These are phyloP conservation scores for Mrakia blollopis DNA, from an alignment of 768 basidiomycete species.

Conservation along the genomic window DNA sequence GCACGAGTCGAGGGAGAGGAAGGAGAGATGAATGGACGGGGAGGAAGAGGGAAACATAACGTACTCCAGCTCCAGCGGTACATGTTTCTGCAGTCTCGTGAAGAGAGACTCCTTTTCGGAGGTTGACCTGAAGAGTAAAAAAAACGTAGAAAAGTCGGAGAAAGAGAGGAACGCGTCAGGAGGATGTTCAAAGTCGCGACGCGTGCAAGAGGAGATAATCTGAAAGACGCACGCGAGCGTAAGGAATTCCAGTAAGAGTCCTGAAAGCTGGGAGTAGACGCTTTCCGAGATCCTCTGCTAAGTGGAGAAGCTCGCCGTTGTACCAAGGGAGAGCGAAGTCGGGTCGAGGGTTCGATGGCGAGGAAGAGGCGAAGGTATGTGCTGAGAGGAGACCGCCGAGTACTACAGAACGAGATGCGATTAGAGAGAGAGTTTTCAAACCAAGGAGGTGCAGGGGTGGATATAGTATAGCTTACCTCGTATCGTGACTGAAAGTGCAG, in stretches of 20 bases:
- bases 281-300: slow-evolving; percentile 82
- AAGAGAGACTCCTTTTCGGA: slow-evolving; percentile 66
- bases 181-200: neutral
- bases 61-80: slow-evolving; percentile 41
- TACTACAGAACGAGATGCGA: slow-evolving; percentile 75
- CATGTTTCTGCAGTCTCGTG: slow-evolving; percentile 82
- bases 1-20: neutral
- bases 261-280: slow-evolving; percentile 85
- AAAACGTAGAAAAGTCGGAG: neutral
- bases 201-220: slow-evolving; percentile 26
- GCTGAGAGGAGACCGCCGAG: slow-evolving; percentile 67
- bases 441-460: too few species aligned
- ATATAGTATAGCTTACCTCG: neutral
- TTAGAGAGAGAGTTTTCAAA: neutral
- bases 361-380: slow-evolving; percentile 56
- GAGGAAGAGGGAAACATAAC: neutral
- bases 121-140: slow-evolving; percentile 60
- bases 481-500: slow-evolving; percentile 22
- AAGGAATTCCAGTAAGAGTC: slow-evolving; percentile 86
- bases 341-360: slow-evolving; percentile 30
- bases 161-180: neutral
- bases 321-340: slow-evolving; percentile 80
- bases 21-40: neutral
- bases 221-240: slow-evolving; percentile 62
- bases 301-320: slow-evolving; percentile 59